Conservation (phyloP, 1,139 yeast genomes). For the Sugiyamaella grinbergsii region DNA sequence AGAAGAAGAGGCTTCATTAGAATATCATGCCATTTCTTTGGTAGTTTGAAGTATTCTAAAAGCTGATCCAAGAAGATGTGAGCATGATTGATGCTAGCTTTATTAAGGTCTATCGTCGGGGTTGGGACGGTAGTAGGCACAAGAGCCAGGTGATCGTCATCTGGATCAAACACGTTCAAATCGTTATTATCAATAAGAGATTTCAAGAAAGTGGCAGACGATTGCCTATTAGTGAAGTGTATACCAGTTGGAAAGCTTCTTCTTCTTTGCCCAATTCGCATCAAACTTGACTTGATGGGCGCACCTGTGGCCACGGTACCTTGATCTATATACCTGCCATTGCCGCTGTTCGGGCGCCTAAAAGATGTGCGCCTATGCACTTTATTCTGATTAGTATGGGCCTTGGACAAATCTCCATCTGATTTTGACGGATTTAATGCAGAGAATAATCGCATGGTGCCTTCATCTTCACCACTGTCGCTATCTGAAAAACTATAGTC, state of each 20-base stretch:
- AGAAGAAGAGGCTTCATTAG: constrained; percentile 51
- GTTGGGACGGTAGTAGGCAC: constrained; percentile 10
- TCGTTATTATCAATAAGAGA: constrained; percentile 18
- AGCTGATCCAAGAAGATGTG: constrained; percentile 60
- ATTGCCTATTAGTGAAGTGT: constrained; percentile 15
- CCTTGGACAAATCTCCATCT: constrained; percentile 19
- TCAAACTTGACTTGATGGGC: constrained; percentile 27
- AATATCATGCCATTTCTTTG: constrained; percentile 55
- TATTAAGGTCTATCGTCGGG: constrained; percentile 41
- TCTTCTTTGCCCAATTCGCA: constrained; percentile 35
- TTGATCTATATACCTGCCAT: constrained; percentile 18
- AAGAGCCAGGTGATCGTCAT: constrained; percentile 4
- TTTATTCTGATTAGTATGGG: constrained; percentile 5
- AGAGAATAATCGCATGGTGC: constrained; percentile 34
- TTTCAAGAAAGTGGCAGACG: constrained; percentile 13
- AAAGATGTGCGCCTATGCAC: constrained; percentile 22
- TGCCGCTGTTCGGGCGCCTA: constrained; percentile 36
- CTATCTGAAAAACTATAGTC: constrained; percentile 24
- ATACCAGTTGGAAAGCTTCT: constrained; percentile 28
- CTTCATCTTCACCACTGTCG: constrained; percentile 34
- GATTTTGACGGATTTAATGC: constrained; percentile 28
- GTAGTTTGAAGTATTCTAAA: constrained; percentile 54
- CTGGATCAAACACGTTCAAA: constrained; percentile 7
- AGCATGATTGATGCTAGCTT: constrained; percentile 48
- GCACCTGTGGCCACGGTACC: constrained; percentile 29